A percentile compares a stretch with the other conserved stretches of the same genome.
Conservation (phyloP, 1,284 basidiomycete species). For the Apiotrichum laibachii region DNA sequence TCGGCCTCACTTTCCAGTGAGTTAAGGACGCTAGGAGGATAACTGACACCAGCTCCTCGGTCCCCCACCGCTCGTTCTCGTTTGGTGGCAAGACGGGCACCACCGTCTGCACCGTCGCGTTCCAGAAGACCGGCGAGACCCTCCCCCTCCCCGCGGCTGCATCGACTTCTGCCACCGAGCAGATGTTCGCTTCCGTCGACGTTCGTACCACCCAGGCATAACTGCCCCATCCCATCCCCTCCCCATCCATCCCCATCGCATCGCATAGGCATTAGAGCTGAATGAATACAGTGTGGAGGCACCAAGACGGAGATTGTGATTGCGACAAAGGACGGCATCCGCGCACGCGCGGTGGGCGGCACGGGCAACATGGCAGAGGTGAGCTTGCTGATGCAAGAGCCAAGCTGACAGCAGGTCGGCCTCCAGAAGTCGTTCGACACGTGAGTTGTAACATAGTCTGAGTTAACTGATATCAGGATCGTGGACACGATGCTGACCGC, state of each 20-base stretch:
- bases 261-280: constrained; percentile 1
- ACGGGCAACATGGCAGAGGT: constrained; percentile 40
- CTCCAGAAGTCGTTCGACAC: constrained; percentile 24
- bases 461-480: constrained; percentile 26
- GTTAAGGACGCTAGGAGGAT: constrained; percentile 6
- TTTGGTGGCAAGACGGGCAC: constrained; percentile 49
- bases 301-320: constrained; percentile 39
- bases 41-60: constrained; percentile 38
- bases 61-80: constrained; percentile 48
- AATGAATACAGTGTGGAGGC: constrained; percentile 29
- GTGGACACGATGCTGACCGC: constrained; percentile 24
- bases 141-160: neutral
- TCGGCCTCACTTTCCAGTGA: constrained; percentile 43
- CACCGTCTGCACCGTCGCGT: constrained; percentile 50
- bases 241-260: neutral
- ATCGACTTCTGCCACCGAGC: neutral
- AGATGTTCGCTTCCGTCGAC: constrained; percentile 32
- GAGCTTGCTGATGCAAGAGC: constrained; percentile 1
- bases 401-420: constrained; percentile 19
- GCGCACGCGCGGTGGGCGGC: constrained; percentile 27
- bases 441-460: constrained; percentile 13
- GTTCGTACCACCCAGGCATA: constrained; percentile 20
- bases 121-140: constrained; percentile 30
- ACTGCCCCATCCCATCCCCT: neutral
- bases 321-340: constrained; percentile 16